A percentile compares a stretch with the other conserved stretches of the same genome.
These are phyloP conservation scores for Ustilago bromivora DNA, from an alignment of 1,284 basidiomycete species.

Conservation along the genomic window DNA sequence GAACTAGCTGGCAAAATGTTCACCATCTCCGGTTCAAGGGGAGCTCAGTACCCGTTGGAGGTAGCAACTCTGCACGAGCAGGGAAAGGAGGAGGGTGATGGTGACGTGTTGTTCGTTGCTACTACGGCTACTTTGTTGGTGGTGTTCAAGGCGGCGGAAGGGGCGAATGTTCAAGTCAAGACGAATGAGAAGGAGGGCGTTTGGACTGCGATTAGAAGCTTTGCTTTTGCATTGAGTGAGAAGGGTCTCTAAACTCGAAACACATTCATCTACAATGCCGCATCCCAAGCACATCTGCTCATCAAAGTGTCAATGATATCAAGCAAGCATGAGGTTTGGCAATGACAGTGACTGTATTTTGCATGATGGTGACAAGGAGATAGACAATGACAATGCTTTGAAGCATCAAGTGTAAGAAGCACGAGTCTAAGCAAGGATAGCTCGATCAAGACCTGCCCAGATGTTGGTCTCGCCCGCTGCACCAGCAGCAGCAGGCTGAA, in stretches of 20 bases:
- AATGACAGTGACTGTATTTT: slow-evolving; percentile 1
- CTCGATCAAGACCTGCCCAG: slow-evolving; percentile 38
- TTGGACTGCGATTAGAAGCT: slow-evolving; percentile 35
- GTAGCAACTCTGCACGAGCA: slow-evolving; percentile 37
- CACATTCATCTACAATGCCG: not conserved
- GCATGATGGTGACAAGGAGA: not conserved
- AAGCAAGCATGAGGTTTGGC: not conserved
- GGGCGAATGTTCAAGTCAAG: slow-evolving; percentile 30
- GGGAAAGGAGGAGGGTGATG: slow-evolving; percentile 1
- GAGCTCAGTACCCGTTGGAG: slow-evolving; percentile 41
- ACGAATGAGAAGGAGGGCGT: slow-evolving; percentile 42
- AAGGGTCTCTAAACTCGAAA: slow-evolving; percentile 36
- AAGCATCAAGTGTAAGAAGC: not conserved
- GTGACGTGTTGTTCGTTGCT: slow-evolving; percentile 38
- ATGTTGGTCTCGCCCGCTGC: slow-evolving; percentile 3
- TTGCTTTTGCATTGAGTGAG: slow-evolving; percentile 36
- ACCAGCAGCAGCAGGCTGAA: not conserved
- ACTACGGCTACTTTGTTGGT: slow-evolving; percentile 40
- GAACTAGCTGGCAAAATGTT: slow-evolving; percentile 23
- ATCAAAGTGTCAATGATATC: not conserved
- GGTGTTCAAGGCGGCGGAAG: slow-evolving; percentile 34
- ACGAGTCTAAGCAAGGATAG: slow-evolving; percentile 20
- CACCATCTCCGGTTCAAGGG: slow-evolving; percentile 35
- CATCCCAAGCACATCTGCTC: not conserved
- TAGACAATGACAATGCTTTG: slow-evolving; percentile 7